Evolutionary conservation across 2,329 filamentous ascomycete genomes (phyloP), one percentile per base, ranked within the genome.

Genomic region (Chrysoporthe puriensis): DNA sequence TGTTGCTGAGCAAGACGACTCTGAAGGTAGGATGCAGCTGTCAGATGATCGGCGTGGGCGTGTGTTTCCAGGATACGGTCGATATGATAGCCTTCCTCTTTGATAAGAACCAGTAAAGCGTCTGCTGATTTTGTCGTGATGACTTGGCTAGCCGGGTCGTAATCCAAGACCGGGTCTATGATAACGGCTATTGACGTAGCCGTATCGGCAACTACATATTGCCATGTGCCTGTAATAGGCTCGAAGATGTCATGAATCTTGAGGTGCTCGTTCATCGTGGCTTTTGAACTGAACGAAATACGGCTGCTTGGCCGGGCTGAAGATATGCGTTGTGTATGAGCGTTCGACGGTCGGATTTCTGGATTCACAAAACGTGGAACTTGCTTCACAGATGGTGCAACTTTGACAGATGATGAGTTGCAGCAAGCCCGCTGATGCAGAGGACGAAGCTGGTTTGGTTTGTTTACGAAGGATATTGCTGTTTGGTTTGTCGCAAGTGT

Each of bases 151-250:
- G 72, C 63, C 0, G 80, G 79, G 58, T 88, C 82, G 69, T 83
- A 89, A 73, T 90, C 83, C 2, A 90, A 73, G 0, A 91, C 88
- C 0, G 88, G 79, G 71, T 91, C 88, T 71, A 91, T 89, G 63
- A 90, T 85, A 66, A 81, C 83, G 1, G 86, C 84, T 0, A 72
- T 73, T 1, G 72, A 73, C 0, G 85, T 86, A 0, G 73, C 67
- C 0, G 85, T 82, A 69, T 90, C 87, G 0, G 81, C 84, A 1
- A 90, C 82, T 0, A 90, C 71, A 69, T 88, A 89, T 73, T 90
- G 88, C 84, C 84, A 89, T 13, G 86, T 87, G 11, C 79, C 80
- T 0, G 88, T 82, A 7, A 71, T 64, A 1, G 74, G 69, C 62
- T 82, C 80, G 58, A 81, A 83, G 1, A 82, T 56, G 6, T 75